Base-by-base conservation (phyloP, 441 rosid genomes). In the Theobroma grandiflorum region DNA sequence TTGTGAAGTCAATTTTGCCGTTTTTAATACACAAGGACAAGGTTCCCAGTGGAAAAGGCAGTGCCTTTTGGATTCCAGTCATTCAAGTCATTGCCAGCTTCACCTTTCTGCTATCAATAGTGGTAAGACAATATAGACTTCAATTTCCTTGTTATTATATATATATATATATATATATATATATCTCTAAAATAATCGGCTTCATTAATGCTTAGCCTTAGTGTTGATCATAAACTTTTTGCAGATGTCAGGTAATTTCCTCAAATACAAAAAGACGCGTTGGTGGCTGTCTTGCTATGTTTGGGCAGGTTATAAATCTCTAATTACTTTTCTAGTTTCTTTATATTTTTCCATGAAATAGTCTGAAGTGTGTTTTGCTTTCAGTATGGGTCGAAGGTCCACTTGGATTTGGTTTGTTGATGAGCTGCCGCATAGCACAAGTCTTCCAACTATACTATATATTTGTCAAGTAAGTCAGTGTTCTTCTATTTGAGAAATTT, bases 301-400 rank as follows among this genome's bases (percentile, higher is more conserved):
- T 62, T 95, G 99, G 98, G 98, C 92, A 93, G 99, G 99, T 95
- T 79, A 82, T 82, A 49, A 18, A 38, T 52, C 73, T 33, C 16
- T 66, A 45, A 40, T 14, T 43, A 69, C 38, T 15, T 71, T 59
- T 35, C 75, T 47, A 57, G 20, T 78, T 65, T 75, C 61, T 50
- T 10, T 18, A 50, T 68, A 11, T 74, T 35, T 65, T 57, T 77
- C 69, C 8, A 58, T 35, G 59, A 42, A 78, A 57, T 79, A 7
- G 38, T 66, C 57, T 47, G 49, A 72, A 62, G 49, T 79, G 37
- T 45, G 15, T 78, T 87, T 61, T 70, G 47, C 68, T 84, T 81
- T 76, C 88, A 96, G 99, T 90, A 37, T 96, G 99, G 98, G 38
- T 94, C 15, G 97, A 92, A 90, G 99, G 97, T 86, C 98, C 99